phyloP scores from a whole-genome alignment of 805 yeast genomes.

The Metschnikowia colocasiae region DNA sequence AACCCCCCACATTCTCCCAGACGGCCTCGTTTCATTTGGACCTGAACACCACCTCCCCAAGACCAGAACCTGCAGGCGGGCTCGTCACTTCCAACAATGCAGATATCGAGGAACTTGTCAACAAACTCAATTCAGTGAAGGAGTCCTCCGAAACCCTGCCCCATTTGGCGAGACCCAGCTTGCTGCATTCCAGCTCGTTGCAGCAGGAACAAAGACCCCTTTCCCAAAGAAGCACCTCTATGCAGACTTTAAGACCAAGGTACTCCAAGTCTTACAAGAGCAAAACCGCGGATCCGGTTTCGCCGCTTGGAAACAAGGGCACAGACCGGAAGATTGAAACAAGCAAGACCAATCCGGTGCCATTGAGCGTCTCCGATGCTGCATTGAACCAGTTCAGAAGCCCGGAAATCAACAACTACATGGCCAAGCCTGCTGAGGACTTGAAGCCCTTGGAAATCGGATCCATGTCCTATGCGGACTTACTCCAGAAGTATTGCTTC shows the following conservation, averaged over 20 bases:
- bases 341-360: neutral
- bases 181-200: neutral
- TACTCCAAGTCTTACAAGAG: constrained; percentile 29
- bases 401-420: neutral
- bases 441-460: constrained; percentile 16
- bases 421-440: constrained; percentile 4
- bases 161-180: neutral
- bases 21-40: neutral
- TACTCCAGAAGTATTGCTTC: constrained; percentile 36
- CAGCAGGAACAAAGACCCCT: neutral
- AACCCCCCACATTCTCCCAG: constrained; percentile 12
- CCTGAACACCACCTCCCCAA: neutral
- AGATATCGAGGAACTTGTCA: constrained; percentile 14
- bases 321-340: neutral
- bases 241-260: constrained; percentile 13
- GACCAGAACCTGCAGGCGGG: constrained; percentile 4
- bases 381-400: neutral
- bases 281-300: constrained; percentile 11
- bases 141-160: constrained; percentile 1
- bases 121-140: constrained; percentile 12
- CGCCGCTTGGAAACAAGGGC: constrained; percentile 6
- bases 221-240: neutral
- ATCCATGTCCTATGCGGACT: constrained; percentile 30
- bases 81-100: neutral
- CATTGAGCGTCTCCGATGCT: neutral